These are phyloP conservation scores for Coniochaeta sp. DNA, from an alignment of 2,329 filamentous ascomycete genomes.

Conservation along the genomic window DNA sequence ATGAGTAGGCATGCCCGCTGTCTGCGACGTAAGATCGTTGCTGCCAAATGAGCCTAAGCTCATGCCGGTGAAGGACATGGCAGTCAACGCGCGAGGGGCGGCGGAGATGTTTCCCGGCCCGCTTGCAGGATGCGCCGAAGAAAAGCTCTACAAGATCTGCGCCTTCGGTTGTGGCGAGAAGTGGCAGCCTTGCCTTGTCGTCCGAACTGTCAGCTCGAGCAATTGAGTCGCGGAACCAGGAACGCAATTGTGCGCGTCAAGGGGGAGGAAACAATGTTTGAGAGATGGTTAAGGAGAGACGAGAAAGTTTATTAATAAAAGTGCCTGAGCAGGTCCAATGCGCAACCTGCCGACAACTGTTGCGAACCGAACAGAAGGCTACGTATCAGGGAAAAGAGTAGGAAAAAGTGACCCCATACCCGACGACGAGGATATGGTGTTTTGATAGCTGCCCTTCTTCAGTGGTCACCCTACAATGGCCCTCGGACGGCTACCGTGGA, in stretches of 20 bases:
- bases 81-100: background rate
- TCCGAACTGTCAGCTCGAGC: background rate
- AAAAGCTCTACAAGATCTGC: no score
- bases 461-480: background rate
- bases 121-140: background rate
- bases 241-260: background rate
- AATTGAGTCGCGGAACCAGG: background rate
- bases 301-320: background rate
- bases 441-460: background rate
- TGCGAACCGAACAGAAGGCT: background rate
- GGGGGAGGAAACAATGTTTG: background rate
- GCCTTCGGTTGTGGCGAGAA: background rate
- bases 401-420: background rate
- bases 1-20: constrained; percentile 25
- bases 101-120: background rate
- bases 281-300: background rate
- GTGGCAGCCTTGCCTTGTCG: background rate
- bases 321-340: background rate
- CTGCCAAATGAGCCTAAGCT: constrained; percentile 33
- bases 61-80: constrained; percentile 33
- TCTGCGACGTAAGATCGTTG: constrained; percentile 40
- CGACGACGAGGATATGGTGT: background rate
- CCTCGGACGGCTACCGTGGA: background rate
- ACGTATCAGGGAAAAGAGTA: background rate
- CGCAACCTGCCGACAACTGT: background rate